Evolutionary conservation across 2,329 filamentous ascomycete species (phyloP).

Genomic region (Diaporthe citrichinensis): DNA sequence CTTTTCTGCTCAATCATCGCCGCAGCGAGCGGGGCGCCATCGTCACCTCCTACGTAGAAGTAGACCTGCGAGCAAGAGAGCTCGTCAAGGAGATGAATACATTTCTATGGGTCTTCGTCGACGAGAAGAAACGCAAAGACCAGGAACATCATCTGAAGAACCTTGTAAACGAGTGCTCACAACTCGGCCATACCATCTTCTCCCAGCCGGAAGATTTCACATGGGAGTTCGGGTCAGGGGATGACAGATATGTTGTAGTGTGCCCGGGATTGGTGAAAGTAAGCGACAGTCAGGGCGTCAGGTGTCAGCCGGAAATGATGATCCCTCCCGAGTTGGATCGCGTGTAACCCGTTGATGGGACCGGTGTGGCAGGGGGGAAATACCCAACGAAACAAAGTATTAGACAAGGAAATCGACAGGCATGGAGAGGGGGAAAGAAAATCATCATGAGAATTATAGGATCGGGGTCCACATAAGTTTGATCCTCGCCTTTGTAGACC

Average conservation of each 20-base stretch:
- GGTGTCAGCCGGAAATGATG: constrained; percentile 31
- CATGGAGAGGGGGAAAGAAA: neutral
- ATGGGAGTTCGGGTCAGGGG: constrained; percentile 5
- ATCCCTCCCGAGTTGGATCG: constrained; percentile 30
- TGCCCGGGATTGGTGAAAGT: constrained; percentile 38
- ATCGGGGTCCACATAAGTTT: constrained; percentile 18
- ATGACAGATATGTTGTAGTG: neutral
- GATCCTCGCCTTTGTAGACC: constrained; percentile 7
- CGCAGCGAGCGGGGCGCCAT: constrained; percentile 55
- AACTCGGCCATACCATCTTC: constrained; percentile 58
- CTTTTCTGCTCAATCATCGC: constrained; percentile 57
- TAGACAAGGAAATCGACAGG: neutral
- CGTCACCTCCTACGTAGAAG: constrained; percentile 47
- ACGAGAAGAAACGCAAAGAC: constrained; percentile 47
- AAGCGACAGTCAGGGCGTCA: constrained; percentile 34
- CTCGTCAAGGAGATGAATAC: constrained; percentile 52
- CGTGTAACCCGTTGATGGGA: constrained; percentile 26
- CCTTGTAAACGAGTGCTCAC: constrained; percentile 56
- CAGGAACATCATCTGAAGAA: constrained; percentile 56
- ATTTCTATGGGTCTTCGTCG: constrained; percentile 53
- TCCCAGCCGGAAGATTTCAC: constrained; percentile 57
- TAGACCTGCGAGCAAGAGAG: constrained; percentile 50
- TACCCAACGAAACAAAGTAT: neutral
- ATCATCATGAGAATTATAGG: neutral
- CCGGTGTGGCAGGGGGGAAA: constrained; percentile 2